Percentiles rank a stretch among this genome's conserved stretches.
Evolutionary conservation across 1,139 yeast species (phyloP).

Genomic region (Nakaseomyces delphensis): DNA sequence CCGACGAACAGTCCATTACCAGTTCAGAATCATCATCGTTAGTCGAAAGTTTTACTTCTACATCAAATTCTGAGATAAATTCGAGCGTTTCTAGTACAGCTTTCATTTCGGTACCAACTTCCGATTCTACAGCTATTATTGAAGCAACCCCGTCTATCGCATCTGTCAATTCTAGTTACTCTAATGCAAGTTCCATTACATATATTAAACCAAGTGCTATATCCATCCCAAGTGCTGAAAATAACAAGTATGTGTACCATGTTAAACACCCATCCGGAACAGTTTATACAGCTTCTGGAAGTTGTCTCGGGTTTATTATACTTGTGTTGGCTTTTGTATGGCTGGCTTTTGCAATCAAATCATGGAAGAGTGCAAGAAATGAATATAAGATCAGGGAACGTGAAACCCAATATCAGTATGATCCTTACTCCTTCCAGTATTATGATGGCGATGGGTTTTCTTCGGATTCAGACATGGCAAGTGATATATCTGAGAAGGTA

Average conservation of each 20-base stretch:
- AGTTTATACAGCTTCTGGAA: constrained; percentile 68
- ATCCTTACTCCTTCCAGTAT: constrained; percentile 16
- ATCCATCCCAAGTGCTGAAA: constrained; percentile 21
- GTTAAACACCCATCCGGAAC: constrained; percentile 53
- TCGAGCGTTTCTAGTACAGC: no score
- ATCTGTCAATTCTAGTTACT: no score
- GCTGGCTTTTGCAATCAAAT: constrained; percentile 14
- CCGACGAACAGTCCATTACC: background rate
- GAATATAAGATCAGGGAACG: constrained; percentile 16
- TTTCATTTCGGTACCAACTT: no score
- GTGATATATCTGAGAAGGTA: constrained; percentile 21
- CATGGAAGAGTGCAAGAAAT: constrained; percentile 23
- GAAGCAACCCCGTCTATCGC: no score
- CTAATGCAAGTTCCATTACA: no score
- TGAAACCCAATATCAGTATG: constrained; percentile 17
- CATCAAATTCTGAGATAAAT: constrained; percentile 2
- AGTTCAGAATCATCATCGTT: background rate
- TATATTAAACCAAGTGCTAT: constrained; percentile 7
- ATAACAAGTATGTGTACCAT: constrained; percentile 49
- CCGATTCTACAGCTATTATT: no score
- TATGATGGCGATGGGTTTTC: constrained; percentile 8
- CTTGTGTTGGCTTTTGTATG: constrained; percentile 13
- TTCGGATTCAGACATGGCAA: constrained; percentile 10
- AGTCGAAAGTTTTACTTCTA: background rate
- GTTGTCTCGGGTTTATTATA: constrained; percentile 39